These are phyloP conservation scores for Ramularia collo-cygni DNA, from an alignment of 2,329 filamentous ascomycete species.

Conservation along the genomic window DNA sequence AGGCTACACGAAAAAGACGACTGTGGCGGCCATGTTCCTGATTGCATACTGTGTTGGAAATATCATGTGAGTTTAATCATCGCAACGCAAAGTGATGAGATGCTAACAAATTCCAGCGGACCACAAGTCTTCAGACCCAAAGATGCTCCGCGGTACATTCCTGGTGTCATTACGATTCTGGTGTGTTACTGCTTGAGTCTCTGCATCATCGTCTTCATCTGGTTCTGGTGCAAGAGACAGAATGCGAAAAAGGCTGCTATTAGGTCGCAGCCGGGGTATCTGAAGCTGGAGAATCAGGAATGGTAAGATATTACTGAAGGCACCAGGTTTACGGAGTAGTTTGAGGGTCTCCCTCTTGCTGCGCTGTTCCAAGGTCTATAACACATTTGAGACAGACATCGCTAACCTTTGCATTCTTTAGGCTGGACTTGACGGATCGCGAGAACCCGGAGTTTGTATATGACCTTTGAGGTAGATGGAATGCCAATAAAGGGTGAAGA, in stretches of 20 bases:
- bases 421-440: slow-evolving; percentile 57
- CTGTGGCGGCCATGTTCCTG: slow-evolving; percentile 48
- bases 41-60: slow-evolving; percentile 47
- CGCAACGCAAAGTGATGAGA: background rate
- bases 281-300: slow-evolving; percentile 59
- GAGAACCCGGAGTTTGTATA: slow-evolving; percentile 60
- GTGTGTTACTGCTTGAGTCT: slow-evolving; percentile 51
- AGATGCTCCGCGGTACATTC: slow-evolving; percentile 54
- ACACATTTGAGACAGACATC: no score
- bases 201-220: slow-evolving; percentile 54
- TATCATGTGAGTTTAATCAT: slow-evolving; percentile 14
- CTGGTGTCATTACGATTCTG: slow-evolving; percentile 58
- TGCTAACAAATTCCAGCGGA: slow-evolving; percentile 5
- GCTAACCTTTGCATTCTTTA: no score
- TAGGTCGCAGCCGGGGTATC: slow-evolving; percentile 49
- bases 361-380: no score
- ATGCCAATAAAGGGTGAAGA: no score
- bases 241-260: slow-evolving; percentile 53
- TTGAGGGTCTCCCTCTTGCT: no score
- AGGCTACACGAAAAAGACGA: slow-evolving; percentile 55
- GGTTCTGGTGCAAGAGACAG: slow-evolving; percentile 52
- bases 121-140: slow-evolving; percentile 52
- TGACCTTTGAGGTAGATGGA: slow-evolving; percentile 25
- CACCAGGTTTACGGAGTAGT: no score
- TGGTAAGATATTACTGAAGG: no score